These are phyloP conservation scores for Pyropia haitanensis DNA, from an alignment of 23 red algal genomes.

Conservation along the genomic window DNA sequence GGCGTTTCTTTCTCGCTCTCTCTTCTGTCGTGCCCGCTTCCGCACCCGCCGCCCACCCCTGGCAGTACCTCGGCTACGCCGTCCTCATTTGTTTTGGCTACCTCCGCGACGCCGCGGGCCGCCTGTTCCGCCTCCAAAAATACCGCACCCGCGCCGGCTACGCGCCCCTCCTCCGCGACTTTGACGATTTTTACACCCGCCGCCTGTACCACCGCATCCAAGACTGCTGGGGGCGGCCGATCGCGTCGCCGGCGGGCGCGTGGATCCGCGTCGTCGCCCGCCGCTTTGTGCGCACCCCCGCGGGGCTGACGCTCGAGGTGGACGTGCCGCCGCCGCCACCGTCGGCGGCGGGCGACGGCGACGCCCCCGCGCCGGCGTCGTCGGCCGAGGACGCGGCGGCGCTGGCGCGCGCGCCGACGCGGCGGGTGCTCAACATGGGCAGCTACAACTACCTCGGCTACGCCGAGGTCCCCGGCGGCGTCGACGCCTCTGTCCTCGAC, in stretches of 20 bases:
- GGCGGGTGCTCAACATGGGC: constrained; percentile 71
- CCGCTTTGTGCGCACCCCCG: constrained; percentile 23
- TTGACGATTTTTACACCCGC: constrained; percentile 98
- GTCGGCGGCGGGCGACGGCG: too few relatives aligned
- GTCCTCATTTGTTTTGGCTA: constrained; percentile 79
- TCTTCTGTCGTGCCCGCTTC: too few relatives aligned
- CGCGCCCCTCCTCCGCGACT: constrained; percentile 68
- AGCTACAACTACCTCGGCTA: constrained; percentile 99
- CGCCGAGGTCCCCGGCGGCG: constrained; percentile 93
- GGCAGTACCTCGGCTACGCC: constrained; percentile 65
- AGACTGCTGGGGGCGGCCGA: constrained; percentile 95
- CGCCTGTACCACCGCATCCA: constrained; percentile 83
- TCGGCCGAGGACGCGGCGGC: constrained; percentile 2
- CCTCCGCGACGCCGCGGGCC: constrained; percentile 47
- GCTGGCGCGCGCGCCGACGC: constrained; percentile 16
- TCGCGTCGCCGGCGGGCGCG: constrained; percentile 76
- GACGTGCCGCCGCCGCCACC: neutral
- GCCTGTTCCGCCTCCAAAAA: constrained; percentile 24
- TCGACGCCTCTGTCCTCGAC: constrained; percentile 50
- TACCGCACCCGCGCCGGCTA: constrained; percentile 23
- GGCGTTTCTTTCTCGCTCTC: too few relatives aligned
- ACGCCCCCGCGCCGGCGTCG: neutral
- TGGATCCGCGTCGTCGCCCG: constrained; percentile 71
- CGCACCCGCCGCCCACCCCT: too few relatives aligned
- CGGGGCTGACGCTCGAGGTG: constrained; percentile 4